Conservation (phyloP, 176 grass and related monocot genomes). For the Aegilops umbellulata region DNA sequence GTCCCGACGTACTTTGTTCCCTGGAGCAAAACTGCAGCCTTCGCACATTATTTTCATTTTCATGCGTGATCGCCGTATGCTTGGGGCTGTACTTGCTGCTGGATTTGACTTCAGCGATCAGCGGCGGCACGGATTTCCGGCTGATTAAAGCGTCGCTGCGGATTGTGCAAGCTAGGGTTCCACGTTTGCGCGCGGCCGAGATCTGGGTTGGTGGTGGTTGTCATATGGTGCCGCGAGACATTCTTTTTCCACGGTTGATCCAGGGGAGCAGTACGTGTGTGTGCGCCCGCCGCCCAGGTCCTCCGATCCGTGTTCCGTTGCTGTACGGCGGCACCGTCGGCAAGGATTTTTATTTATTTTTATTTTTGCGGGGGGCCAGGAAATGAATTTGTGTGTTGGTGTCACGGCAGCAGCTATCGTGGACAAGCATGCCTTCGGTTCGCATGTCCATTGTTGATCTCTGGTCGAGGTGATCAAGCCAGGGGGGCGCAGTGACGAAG, state of each 20-base stretch:
- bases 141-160: not conserved
- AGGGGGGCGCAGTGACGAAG: too few species aligned
- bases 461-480: too few species aligned
- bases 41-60: not conserved
- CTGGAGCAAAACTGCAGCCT: not conserved
- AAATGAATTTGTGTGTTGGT: too few species aligned
- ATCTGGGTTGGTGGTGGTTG: not conserved
- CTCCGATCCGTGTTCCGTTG: too few species aligned
- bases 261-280: not conserved
- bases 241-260: not conserved
- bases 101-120: not conserved
- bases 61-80: not conserved
- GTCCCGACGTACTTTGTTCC: not conserved
- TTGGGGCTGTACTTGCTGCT: not conserved
- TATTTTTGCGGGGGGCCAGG: too few species aligned
- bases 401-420: too few species aligned
- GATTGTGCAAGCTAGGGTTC: not conserved
- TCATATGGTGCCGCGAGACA: not conserved
- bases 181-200: not conserved
- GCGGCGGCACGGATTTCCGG: not conserved
- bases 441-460: too few species aligned
- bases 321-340: too few species aligned
- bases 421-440: too few species aligned
- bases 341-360: too few species aligned
- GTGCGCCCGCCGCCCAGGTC: too few species aligned